Percentiles rank a stretch among this genome's conserved stretches.
Conservation (phyloP, 805 yeast genomes). For the Kazachstania martiniae region DNA sequence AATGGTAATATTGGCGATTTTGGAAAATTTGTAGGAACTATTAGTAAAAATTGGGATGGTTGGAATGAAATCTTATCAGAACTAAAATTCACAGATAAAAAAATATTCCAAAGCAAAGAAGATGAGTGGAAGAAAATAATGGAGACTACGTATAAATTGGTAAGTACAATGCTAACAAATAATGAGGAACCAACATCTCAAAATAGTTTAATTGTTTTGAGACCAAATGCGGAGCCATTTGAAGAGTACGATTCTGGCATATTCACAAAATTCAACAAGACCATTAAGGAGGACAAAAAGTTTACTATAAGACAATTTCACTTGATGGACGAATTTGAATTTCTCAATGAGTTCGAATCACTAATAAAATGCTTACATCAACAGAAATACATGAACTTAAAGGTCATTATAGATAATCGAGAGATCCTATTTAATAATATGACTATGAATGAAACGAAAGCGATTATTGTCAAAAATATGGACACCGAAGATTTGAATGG, state of each 20-base stretch:
- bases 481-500: too few relatives aligned
- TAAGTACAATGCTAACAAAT: slow-evolving; percentile 2
- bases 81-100: slow-evolving; percentile 19
- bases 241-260: background rate
- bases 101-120: slow-evolving; percentile 11
- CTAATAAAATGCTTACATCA: too few relatives aligned
- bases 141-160: slow-evolving; percentile 17
- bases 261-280: background rate
- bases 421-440: slow-evolving; percentile 8
- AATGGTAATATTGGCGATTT: slow-evolving; percentile 24
- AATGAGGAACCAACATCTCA: background rate
- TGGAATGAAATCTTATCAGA: slow-evolving; percentile 37
- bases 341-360: too few relatives aligned
- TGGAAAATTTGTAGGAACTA: slow-evolving; percentile 40
- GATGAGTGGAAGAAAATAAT: slow-evolving; percentile 12
- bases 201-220: background rate
- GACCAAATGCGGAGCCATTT: background rate
- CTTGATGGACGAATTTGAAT: background rate
- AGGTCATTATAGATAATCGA: slow-evolving; percentile 4
- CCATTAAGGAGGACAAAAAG: background rate
- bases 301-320: background rate
- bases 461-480: background rate
- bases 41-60: slow-evolving; percentile 36
- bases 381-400: too few relatives aligned
- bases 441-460: slow-evolving; percentile 9